Percentiles rank a stretch among this genome's conserved stretches.
Evolutionary conservation across 805 yeast species (phyloP).

Genomic region (Suhomyces sp.): DNA sequence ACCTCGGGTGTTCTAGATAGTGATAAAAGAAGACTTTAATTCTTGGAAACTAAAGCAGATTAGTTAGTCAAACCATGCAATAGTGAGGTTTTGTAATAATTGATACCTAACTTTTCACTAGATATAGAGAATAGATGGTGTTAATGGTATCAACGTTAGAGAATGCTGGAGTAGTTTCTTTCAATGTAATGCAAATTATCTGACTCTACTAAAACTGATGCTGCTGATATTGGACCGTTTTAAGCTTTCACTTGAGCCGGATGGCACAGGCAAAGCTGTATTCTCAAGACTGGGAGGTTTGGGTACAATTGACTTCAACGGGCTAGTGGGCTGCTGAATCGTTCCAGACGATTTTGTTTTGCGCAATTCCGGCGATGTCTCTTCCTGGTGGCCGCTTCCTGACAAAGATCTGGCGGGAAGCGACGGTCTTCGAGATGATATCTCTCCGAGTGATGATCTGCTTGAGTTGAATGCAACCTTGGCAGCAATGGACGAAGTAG

Average conservation of each 20-base stretch:
- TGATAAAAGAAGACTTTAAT: too few relatives aligned
- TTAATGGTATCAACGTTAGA: too few relatives aligned
- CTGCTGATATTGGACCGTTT: constrained; percentile 18
- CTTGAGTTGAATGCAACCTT: constrained; percentile 24
- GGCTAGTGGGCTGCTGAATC: neutral
- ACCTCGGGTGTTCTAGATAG: too few relatives aligned
- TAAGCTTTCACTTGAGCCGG: constrained; percentile 8
- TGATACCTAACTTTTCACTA: too few relatives aligned
- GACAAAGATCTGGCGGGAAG: constrained; percentile 9
- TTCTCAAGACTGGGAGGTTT: neutral
- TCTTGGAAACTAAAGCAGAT: too few relatives aligned
- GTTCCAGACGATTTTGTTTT: constrained; percentile 20
- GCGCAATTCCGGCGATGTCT: constrained; percentile 12
- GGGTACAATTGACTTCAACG: neutral
- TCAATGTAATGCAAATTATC: too few relatives aligned
- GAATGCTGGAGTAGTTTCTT: too few relatives aligned
- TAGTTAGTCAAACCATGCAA: too few relatives aligned
- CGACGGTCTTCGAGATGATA: constrained; percentile 12
- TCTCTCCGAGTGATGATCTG: constrained; percentile 16
- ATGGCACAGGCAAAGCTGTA: neutral
- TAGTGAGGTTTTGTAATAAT: too few relatives aligned
- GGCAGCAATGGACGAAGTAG: constrained; percentile 27
- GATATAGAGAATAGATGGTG: too few relatives aligned
- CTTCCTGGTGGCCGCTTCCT: constrained; percentile 1
- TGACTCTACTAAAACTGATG: constrained; percentile 22